A percentile compares a stretch with the other conserved stretches of the same genome.
Evolutionary conservation across 2,329 filamentous ascomycete species (phyloP).

Genomic region (Sarocladiaceae sp.): DNA sequence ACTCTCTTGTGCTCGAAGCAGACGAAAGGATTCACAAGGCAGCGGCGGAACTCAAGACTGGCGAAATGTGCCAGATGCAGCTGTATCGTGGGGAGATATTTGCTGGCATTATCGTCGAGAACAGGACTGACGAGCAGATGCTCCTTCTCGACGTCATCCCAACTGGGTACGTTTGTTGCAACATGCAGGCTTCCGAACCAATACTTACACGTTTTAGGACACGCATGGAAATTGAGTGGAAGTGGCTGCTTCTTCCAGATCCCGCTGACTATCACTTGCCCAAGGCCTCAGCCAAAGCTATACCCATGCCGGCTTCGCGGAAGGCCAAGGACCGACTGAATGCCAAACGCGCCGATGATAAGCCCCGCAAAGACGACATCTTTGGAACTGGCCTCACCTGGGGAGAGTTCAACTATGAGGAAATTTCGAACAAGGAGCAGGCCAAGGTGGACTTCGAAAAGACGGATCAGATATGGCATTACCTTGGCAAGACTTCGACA

Average conservation of each 20-base stretch:
- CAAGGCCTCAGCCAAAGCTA: conserved; percentile 67
- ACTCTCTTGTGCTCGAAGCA: conserved; percentile 62
- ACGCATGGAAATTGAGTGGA: conserved; percentile 74
- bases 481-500: conserved; percentile 78
- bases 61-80: conserved; percentile 83
- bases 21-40: conserved; percentile 62
- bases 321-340: conserved; percentile 63
- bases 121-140: conserved; percentile 66
- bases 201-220: conserved; percentile 50
- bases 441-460: conserved; percentile 66
- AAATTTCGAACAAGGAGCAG: conserved; percentile 51
- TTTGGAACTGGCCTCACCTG: conserved; percentile 66
- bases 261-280: conserved; percentile 63
- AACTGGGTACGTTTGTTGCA: conserved; percentile 57
- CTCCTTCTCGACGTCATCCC: conserved; percentile 79
- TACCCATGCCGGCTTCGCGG: conserved; percentile 60
- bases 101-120: conserved; percentile 82
- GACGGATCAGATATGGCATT: conserved; percentile 77
- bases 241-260: conserved; percentile 71
- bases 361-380: conserved; percentile 57
- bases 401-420: conserved; percentile 71
- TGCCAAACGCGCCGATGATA: conserved; percentile 52
- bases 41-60: conserved; percentile 60
- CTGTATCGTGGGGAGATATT: conserved; percentile 81
- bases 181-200: too few relatives aligned